Conservation (phyloP, 805 yeast genomes). For the Yarrowia hollandica region DNA sequence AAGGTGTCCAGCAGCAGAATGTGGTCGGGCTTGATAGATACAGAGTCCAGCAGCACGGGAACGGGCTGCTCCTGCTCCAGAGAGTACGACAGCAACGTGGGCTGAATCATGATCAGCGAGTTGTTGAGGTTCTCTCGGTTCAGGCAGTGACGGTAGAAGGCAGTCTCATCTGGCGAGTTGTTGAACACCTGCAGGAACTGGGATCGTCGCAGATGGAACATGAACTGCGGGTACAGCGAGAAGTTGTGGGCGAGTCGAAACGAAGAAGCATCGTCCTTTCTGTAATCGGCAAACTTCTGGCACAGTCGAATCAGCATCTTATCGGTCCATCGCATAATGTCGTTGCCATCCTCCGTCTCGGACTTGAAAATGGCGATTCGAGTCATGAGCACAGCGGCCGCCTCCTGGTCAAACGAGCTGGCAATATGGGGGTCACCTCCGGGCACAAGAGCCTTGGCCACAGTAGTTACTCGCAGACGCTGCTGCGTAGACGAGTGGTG, state of each 20-base stretch:
- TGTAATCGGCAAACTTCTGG: constrained; percentile 82
- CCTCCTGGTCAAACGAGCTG: constrained; percentile 85
- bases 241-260: constrained; percentile 78
- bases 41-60: constrained; percentile 86
- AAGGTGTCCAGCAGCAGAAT: constrained; percentile 86
- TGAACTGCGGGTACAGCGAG: constrained; percentile 87
- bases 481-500: constrained; percentile 86
- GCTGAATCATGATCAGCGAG: constrained; percentile 94
- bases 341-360: constrained; percentile 82
- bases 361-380: constrained; percentile 78
- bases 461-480: constrained; percentile 84
- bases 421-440: constrained; percentile 51
- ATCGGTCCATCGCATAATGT: constrained; percentile 89
- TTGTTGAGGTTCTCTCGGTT: constrained; percentile 84
- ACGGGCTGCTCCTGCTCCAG: constrained; percentile 73
- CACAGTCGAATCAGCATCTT: constrained; percentile 78
- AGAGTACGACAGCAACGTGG: constrained; percentile 80
- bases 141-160: constrained; percentile 86
- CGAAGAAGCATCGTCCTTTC: constrained; percentile 74
- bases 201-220: constrained; percentile 88
- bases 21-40: constrained; percentile 79
- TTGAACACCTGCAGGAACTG: constrained; percentile 91
- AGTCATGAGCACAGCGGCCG: constrained; percentile 89
- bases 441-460: constrained; percentile 50
- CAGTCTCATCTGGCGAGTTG: constrained; percentile 96